phyloP scores from a whole-genome alignment of 2,329 filamentous ascomycete species.

The Ceratocystis colombiana region DNA sequence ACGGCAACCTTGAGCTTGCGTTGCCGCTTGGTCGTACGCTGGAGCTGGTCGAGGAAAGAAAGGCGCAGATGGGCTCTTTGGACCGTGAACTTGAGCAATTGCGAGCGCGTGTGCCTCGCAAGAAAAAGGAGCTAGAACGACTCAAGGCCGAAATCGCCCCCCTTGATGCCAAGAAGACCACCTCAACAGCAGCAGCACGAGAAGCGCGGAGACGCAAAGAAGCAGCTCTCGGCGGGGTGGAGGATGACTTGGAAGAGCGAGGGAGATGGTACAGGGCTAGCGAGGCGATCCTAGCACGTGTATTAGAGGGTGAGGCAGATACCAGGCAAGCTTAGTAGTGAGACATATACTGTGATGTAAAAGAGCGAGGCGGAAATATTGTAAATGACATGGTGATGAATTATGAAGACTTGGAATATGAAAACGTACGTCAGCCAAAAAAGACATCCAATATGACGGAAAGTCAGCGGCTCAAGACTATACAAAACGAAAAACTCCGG shows the following conservation, averaged over 20 bases:
- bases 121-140: slow-evolving; percentile 56
- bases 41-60: slow-evolving; percentile 42
- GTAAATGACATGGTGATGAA: neutral
- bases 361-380: neutral
- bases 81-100: slow-evolving; percentile 55
- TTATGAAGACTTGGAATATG: neutral
- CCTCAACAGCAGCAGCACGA: slow-evolving; percentile 55
- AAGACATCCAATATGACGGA: neutral
- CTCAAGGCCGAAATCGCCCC: slow-evolving; percentile 58
- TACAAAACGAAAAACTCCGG: neutral
- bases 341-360: neutral
- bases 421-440: neutral
- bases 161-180: slow-evolving; percentile 56
- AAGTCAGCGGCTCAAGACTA: neutral
- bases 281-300: slow-evolving; percentile 48
- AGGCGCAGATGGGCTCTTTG: slow-evolving; percentile 45
- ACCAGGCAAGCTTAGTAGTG: neutral
- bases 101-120: slow-evolving; percentile 52
- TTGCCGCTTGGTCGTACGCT: slow-evolving; percentile 50
- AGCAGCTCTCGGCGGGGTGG: slow-evolving; percentile 47
- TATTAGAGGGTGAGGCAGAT: slow-evolving; percentile 13
- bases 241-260: slow-evolving; percentile 64
- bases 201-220: slow-evolving; percentile 62
- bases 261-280: slow-evolving; percentile 65
- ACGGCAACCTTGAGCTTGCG: slow-evolving; percentile 35